Base-by-base conservation (phyloP, 768 basidiomycete genomes). In the Kwoniella bestiolae region DNA sequence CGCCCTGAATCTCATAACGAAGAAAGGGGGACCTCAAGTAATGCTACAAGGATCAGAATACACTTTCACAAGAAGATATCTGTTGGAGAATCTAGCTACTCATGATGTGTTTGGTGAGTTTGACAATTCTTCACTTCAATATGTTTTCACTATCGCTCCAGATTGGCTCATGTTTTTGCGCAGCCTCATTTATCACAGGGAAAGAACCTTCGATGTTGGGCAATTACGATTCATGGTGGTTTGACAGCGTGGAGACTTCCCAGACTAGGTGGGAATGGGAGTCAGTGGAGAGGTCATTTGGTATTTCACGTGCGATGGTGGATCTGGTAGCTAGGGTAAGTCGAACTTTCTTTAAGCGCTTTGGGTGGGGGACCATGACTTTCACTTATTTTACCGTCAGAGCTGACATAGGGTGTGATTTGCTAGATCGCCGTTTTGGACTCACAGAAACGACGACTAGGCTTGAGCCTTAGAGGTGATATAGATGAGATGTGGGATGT, bases 191-290 rank as follows among this genome's bases (percentile, higher is more conserved):
- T 67, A 66, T 71, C 46, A 76, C 70, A 2, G 70, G 70, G 14
- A 72, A 73, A 57, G 75, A 74, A 56, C 75, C 75, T 9, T 58
- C 69, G 5, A 58, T 76, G 32, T 56, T 74, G 23, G 75, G 67
- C n/a, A 68, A 70, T 56, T 76, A 68, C 61, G 72, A 70, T 49
- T 53, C 63, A 23, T 74, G 69, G 72, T 74, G 72, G 72, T 74
- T 74, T 56, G 72, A 74, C n/a, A 68, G 72, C 38, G 72, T 70
- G 2, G 64, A 74, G 50, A 71, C 72, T 2, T 70, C 69, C 21
- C 67, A 70, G 35, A 71, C 69, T n/a, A 46, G 67, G n/a, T 74
- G 69, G 69, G 69, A 74, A 51, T 74, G 72, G 72, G 72, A 70
- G 53, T 70, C 69, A 11, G 69, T 74, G 0, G 72, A 74, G 35